Percentiles rank a stretch among this genome's conserved stretches.
Conservation (phyloP, 2,329 filamentous ascomycete species). For the Cryoendolithus antarcticus region DNA sequence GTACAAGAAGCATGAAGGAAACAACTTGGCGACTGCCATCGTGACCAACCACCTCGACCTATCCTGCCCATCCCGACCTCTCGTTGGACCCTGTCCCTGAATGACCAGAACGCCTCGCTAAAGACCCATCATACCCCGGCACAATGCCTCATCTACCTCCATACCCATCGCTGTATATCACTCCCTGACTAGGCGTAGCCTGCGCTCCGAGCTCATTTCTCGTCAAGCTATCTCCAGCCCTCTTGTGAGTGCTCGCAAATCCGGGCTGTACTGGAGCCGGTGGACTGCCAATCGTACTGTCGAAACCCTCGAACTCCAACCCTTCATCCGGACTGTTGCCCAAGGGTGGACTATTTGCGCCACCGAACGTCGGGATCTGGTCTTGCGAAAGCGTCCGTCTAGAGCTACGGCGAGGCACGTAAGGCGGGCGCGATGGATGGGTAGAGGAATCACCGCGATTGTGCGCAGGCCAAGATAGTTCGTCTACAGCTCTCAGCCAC, state of each 20-base stretch:
- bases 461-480: conserved; percentile 12
- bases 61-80: too few relatives aligned
- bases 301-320: conserved; percentile 15
- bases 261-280: conserved; percentile 2
- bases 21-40: too few relatives aligned
- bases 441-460: not conserved
- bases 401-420: conserved; percentile 15
- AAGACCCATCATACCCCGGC: too few relatives aligned
- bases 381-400: conserved; percentile 11
- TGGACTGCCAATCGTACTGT: conserved; percentile 6
- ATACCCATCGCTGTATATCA: too few relatives aligned
- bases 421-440: conserved; percentile 5
- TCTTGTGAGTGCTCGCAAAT: conserved; percentile 10
- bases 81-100: too few relatives aligned
- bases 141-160: too few relatives aligned
- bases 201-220: conserved; percentile 17
- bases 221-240: conserved; percentile 19
- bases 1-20: too few relatives aligned
- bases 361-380: not conserved
- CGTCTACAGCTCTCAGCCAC: conserved; percentile 19
- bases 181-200: too few relatives aligned
- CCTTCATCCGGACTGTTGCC: not conserved
- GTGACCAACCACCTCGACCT: too few relatives aligned
- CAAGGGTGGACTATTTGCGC: not conserved
- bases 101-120: too few relatives aligned